A percentile compares a stretch with the other conserved stretches of the same genome.
phyloP scores from a whole-genome alignment of 805 yeast genomes.

The Schizosaccharomyces cryophilus region DNA sequence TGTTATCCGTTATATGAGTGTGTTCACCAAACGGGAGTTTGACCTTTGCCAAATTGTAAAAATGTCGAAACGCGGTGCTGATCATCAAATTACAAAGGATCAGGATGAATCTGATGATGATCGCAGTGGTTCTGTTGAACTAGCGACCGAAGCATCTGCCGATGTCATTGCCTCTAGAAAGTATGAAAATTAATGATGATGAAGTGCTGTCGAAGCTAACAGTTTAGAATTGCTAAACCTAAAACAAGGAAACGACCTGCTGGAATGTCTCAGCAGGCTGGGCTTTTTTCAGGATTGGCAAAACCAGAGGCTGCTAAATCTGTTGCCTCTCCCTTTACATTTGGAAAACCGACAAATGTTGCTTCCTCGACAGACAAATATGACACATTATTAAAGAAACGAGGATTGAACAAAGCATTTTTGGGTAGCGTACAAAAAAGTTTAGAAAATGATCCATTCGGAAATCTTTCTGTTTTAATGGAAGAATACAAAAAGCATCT shows the following conservation, averaged over 20 bases:
- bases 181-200: neutral
- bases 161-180: conserved; percentile 1
- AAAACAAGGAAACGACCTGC: neutral
- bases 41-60: neutral
- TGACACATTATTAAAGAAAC: neutral
- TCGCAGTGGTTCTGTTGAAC: neutral
- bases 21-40: neutral
- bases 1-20: too few relatives aligned
- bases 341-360: neutral
- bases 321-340: neutral
- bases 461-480: neutral
- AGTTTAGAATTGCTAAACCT: conserved; percentile 1
- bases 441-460: conserved; percentile 1
- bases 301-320: neutral
- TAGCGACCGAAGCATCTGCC: neutral
- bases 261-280: neutral
- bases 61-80: conserved; percentile 3
- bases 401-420: neutral
- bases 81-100: conserved; percentile 1
- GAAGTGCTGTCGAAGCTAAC: neutral
- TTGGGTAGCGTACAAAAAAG: neutral
- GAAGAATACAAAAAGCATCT: neutral
- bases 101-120: neutral
- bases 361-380: neutral
- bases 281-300: neutral